These are phyloP conservation scores for Lepraria neglecta DNA, from an alignment of 495 filamentous ascomycete species.

Conservation along the genomic window DNA sequence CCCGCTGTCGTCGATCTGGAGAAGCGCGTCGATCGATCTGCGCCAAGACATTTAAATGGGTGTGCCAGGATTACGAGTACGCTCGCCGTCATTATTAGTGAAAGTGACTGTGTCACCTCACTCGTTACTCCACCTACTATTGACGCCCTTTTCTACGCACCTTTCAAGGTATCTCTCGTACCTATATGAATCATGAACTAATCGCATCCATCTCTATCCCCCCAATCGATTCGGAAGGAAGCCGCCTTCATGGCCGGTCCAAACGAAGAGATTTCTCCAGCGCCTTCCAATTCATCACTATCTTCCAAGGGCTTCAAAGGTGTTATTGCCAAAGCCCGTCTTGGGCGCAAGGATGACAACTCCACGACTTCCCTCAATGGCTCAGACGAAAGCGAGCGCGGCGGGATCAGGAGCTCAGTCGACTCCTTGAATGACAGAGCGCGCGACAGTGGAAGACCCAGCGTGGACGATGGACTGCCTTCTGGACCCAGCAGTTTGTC, in stretches of 20 bases:
- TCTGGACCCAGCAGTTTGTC: conserved; percentile 33
- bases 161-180: conserved; percentile 26
- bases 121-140: conserved; percentile 8
- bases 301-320: conserved; percentile 29
- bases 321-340: conserved; percentile 33
- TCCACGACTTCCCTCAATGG: conserved; percentile 30
- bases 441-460: conserved; percentile 36
- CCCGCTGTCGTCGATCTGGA: too few species aligned
- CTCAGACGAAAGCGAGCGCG: conserved; percentile 29
- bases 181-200: conserved; percentile 2
- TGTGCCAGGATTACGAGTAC: neutral
- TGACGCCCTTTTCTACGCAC: conserved; percentile 25
- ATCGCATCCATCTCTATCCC: conserved; percentile 3
- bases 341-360: conserved; percentile 27
- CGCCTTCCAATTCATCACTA: conserved; percentile 20
- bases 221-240: neutral
- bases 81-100: neutral
- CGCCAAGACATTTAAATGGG: conserved; percentile 9
- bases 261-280: conserved; percentile 23
- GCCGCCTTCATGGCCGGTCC: conserved; percentile 25
- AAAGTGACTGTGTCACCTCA: neutral
- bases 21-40: neutral
- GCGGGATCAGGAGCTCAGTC: conserved; percentile 27
- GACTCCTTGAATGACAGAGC: conserved; percentile 35
- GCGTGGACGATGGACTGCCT: conserved; percentile 27